A percentile compares a stretch with the other conserved stretches of the same genome.
phyloP scores from a whole-genome alignment of 2,329 filamentous ascomycete species.

The Chrysoporthe austroafricana region DNA sequence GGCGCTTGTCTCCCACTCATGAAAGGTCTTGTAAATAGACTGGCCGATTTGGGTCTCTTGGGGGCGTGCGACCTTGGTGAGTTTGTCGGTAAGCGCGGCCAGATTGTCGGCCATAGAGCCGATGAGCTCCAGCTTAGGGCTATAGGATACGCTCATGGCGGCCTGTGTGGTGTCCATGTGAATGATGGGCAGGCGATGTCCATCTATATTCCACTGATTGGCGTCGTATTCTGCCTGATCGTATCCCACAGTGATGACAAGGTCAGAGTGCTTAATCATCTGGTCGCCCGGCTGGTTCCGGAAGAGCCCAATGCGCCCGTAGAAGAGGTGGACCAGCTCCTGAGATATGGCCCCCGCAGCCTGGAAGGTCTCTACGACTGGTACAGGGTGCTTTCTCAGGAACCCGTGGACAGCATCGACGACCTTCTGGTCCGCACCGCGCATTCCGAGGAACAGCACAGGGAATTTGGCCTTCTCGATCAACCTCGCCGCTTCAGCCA shows the following conservation, averaged over 20 bases:
- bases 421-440: constrained; percentile 45
- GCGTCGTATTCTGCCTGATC: constrained; percentile 54
- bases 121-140: constrained; percentile 46
- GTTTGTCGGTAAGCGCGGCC: constrained; percentile 38
- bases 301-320: constrained; percentile 52
- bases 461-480: constrained; percentile 43
- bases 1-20: constrained; percentile 38
- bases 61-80: constrained; percentile 40
- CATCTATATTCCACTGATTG: constrained; percentile 46
- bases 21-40: constrained; percentile 41
- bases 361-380: constrained; percentile 55
- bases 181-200: constrained; percentile 42
- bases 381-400: constrained; percentile 45
- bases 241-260: constrained; percentile 50
- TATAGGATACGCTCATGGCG: constrained; percentile 47
- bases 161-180: constrained; percentile 47
- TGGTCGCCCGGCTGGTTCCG: constrained; percentile 53
- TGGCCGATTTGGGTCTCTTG: constrained; percentile 41
- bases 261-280: constrained; percentile 46
- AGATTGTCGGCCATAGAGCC: constrained; percentile 48
- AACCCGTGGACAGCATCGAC: constrained; percentile 47
- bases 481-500: constrained; percentile 40
- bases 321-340: constrained; percentile 49
- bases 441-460: constrained; percentile 50
- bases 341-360: constrained; percentile 50